A percentile compares a stretch with the other conserved stretches of the same genome.
phyloP scores from a whole-genome alignment of 768 basidiomycete species.

The Leccinellum albellum region DNA sequence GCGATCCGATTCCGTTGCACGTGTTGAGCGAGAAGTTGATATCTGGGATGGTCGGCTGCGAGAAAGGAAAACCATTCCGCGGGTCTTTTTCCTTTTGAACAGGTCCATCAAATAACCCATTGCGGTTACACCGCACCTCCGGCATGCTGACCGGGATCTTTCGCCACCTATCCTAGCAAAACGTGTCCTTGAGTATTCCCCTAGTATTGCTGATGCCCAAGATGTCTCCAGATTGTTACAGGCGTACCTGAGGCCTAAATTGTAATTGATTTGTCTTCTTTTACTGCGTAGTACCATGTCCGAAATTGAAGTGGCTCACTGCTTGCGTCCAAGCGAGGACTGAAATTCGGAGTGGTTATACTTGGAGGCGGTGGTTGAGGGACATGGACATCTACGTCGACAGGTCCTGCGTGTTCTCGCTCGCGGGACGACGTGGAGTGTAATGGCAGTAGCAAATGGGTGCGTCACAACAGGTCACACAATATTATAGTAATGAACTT shows the following conservation, averaged over 20 bases:
- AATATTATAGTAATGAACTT: too few relatives aligned
- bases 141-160: too few relatives aligned
- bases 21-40: conserved; percentile 75
- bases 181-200: conserved; percentile 90
- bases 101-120: conserved; percentile 61
- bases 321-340: too few relatives aligned
- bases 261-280: background rate
- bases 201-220: conserved; percentile 85
- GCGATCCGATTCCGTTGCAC: conserved; percentile 50
- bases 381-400: too few relatives aligned
- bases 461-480: background rate
- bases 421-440: too few relatives aligned
- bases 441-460: background rate
- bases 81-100: background rate
- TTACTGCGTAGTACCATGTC: conserved; percentile 8
- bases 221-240: conserved; percentile 47
- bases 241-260: background rate
- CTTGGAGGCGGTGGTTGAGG: too few relatives aligned
- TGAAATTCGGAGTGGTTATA: too few relatives aligned
- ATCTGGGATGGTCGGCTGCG: conserved; percentile 87
- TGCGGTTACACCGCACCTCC: conserved; percentile 77
- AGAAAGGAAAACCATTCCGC: conserved; percentile 6
- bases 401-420: too few relatives aligned
- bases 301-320: too few relatives aligned
- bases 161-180: conserved; percentile 95